Base-by-base conservation (phyloP, 257 asterid genomes). In the Fraxinus cuspidata region DNA sequence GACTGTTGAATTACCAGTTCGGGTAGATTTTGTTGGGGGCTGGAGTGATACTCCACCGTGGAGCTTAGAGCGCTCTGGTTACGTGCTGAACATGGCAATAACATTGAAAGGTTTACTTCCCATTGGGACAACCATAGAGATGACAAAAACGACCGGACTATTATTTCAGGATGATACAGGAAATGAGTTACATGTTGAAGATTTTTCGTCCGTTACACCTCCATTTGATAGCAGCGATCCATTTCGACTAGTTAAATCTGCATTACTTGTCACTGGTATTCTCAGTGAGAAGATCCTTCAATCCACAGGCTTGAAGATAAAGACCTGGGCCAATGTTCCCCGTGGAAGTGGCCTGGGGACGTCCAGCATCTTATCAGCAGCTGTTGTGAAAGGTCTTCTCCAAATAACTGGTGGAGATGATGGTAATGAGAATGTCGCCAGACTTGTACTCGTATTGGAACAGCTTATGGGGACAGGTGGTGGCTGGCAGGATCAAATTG, bases 21-120 rank as follows among this genome's bases (percentile, higher is more conserved):
- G 98, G 56, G 97, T 93, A 77, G 98, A 95, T 87, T 95, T 95
- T 85, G 96, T 86, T 49, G 99, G 99, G 66, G 98, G 99, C 60
- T 95, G 98, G 99, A 95, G 99, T 71, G 99, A 95, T 79, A 93
- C 97, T 75, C 98, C 99, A 80, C 98, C 98, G 23, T 95, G 99
- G 98, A 95, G 99, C 87, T 87, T 95, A 88, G 99, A 95, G 82
- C 98, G 98, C 71, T 89, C 90, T 25, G 99, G 99, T 44, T 91
- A 94, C 58, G 99, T 95, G 75, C 84, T 95, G 78, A 95, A 95
- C 89, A 91, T 95, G 99, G 99, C 99, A 78, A 91, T 95, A 79
- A 87, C 84, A 73, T 77, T 95, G 68, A 92, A 84, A 82, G 87
- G 89, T 74, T 91, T 96, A 31, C 98, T 91, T 85, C 97, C 99